Base-by-base conservation (phyloP, 805 yeast species). In the Priceomyces carsonii region DNA sequence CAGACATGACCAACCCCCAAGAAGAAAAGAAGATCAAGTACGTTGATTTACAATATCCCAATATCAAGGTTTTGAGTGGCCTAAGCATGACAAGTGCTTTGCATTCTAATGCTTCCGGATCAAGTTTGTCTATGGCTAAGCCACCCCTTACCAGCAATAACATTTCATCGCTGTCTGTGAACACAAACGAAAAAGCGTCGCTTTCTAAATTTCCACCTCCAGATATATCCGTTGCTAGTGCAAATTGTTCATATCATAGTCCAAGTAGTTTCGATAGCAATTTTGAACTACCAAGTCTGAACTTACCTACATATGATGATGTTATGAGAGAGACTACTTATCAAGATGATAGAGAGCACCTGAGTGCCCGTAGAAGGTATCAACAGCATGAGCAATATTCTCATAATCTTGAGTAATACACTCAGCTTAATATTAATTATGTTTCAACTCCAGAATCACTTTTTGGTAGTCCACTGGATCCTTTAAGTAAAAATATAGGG, bases 231-330 rank as follows among this genome's bases (percentile, higher is more conserved):
- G n/a, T n/a, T n/a, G n/a, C n/a, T n/a, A n/a, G n/a, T n/a, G n/a
- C n/a, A n/a, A n/a, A n/a, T n/a, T n/a, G n/a, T n/a, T n/a, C n/a
- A n/a, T n/a, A n/a, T n/a, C n/a, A n/a, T n/a, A n/a, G n/a, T 5
- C 17, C 29, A 5, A 26, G n/a, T 10, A 12, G 29, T 26, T 26
- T n/a, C 17, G 6, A 26, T 6, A 14, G 8, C 5, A 6, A 26
- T 12, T 10, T 10, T 5, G 29, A 9, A 9, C 29, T 21, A 21
- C 24, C 24, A 21, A 10, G 24, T 8, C 24, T 23, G 14, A 15
- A 23, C 26, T 47, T 62, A 18, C 71, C 71, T 1, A 62, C 70
- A 0, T 65, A 65, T 43, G 68, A 63, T 23, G 71, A 64, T 18
- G 70, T 56, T 5, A 43, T 63, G 36, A 41, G 53, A 18, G 67